phyloP scores from a whole-genome alignment of 805 yeast species.

The Saturnispora diversa region DNA sequence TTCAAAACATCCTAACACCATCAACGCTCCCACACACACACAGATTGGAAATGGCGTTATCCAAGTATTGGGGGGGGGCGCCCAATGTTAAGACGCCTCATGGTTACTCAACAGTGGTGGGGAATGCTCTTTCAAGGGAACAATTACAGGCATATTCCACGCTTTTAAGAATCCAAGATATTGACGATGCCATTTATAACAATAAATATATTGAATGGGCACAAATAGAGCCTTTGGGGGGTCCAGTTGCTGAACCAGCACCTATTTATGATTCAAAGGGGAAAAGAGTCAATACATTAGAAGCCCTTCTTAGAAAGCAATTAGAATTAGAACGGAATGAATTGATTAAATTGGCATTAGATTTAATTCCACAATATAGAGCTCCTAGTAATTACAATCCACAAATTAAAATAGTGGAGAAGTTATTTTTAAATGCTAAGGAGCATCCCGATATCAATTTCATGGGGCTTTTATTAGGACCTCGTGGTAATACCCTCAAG shows the following conservation, averaged over 20 bases:
- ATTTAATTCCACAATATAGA: constrained; percentile 62
- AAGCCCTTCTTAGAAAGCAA: constrained; percentile 48
- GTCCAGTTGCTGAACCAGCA: constrained; percentile 63
- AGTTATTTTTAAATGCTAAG: constrained; percentile 73
- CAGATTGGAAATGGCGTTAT: background rate
- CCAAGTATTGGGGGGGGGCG: constrained; percentile 10
- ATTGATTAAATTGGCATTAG: constrained; percentile 67
- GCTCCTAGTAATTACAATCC: constrained; percentile 70
- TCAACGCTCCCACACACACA: background rate
- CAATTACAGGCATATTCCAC: constrained; percentile 71
- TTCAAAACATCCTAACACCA: constrained; percentile 10
- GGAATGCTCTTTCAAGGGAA: constrained; percentile 50
- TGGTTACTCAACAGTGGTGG: constrained; percentile 14
- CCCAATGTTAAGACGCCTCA: constrained; percentile 1
- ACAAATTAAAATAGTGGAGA: constrained; percentile 59
- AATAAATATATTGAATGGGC: constrained; percentile 18
- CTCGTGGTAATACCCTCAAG: constrained; percentile 86
- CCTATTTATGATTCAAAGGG: constrained; percentile 84
- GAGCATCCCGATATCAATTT: constrained; percentile 90
- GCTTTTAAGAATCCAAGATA: constrained; percentile 70
- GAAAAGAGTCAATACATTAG: constrained; percentile 78
- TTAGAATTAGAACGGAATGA: constrained; percentile 74
- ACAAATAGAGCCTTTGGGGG: background rate
- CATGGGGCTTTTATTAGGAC: constrained; percentile 85
- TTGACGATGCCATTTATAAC: constrained; percentile 50